phyloP scores from a whole-genome alignment of 306 rosid species.

The Cucurbita pepo region DNA sequence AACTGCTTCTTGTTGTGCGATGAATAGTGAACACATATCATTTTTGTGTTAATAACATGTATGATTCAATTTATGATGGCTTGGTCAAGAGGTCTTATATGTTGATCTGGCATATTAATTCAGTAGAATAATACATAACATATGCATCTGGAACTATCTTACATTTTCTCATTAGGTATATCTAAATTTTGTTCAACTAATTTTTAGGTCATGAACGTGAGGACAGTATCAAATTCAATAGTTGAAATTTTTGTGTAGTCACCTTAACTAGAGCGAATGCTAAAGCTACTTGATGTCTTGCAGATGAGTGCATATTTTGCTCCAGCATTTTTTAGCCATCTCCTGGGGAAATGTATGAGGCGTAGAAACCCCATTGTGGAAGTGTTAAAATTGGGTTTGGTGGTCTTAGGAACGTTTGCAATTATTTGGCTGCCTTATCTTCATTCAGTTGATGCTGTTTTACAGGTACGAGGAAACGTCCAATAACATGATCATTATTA shows the following conservation, averaged over 20 bases:
- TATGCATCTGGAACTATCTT: neutral
- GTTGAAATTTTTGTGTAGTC: neutral
- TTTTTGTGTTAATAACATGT: neutral
- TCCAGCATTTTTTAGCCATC: conserved; percentile 87
- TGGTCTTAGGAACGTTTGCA: conserved; percentile 63
- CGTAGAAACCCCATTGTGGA: conserved; percentile 45
- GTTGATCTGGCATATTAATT: neutral
- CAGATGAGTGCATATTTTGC: conserved; percentile 95
- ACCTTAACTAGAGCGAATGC: neutral
- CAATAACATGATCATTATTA: neutral
- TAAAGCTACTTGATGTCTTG: conserved; percentile 4
- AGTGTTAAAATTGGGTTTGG: conserved; percentile 59
- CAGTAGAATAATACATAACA: neutral
- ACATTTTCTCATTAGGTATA: neutral
- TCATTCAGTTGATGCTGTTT: conserved; percentile 41
- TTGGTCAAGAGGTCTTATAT: neutral
- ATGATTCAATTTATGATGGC: neutral
- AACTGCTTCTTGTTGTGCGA: neutral
- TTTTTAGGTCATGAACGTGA: neutral
- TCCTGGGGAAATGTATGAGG: conserved; percentile 70
- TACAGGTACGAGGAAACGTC: conserved; percentile 28
- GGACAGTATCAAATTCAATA: neutral
- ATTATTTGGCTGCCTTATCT: conserved; percentile 86
- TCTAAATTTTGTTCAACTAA: neutral
- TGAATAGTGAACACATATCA: neutral